These are phyloP conservation scores for Fusarium heterosporum DNA, from an alignment of 2,329 filamentous ascomycete species.

Conservation along the genomic window DNA sequence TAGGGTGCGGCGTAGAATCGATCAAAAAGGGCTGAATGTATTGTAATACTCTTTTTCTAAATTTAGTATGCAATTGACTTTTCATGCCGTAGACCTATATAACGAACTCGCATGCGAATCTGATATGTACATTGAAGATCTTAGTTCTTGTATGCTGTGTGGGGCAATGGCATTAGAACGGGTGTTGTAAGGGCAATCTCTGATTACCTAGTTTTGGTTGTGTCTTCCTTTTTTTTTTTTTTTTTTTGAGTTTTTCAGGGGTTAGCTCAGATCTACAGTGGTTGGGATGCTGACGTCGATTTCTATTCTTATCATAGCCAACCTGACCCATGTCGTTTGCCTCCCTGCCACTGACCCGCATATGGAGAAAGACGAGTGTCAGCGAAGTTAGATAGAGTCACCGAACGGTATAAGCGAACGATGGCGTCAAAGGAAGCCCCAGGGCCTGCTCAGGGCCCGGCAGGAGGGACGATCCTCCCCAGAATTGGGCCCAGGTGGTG, in stretches of 20 bases:
- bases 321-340: slow-evolving; percentile 12
- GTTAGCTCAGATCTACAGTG: slow-evolving; percentile 6
- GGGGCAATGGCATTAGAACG: slow-evolving; percentile 30
- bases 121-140: slow-evolving; percentile 20
- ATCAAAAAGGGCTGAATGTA: too few relatives aligned
- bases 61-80: too few relatives aligned
- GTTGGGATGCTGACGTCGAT: slow-evolving; percentile 37
- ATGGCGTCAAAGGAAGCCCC: slow-evolving; percentile 36
- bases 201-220: too few relatives aligned
- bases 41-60: too few relatives aligned
- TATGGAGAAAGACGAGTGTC: background rate
- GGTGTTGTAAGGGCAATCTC: background rate
- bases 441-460: slow-evolving; percentile 20
- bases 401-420: slow-evolving; percentile 31
- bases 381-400: background rate
- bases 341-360: slow-evolving; percentile 30
- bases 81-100: background rate
- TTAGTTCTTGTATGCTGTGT: slow-evolving; percentile 1
- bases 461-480: slow-evolving; percentile 42
- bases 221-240: too few relatives aligned
- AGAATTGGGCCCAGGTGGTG: slow-evolving; percentile 28
- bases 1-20: slow-evolving; percentile 16
- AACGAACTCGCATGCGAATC: background rate
- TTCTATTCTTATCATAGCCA: slow-evolving; percentile 38
- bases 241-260: slow-evolving; percentile 26